Percentiles rank a stretch among this genome's conserved stretches.
These are phyloP conservation scores for Solanum pinnatisectum DNA, from an alignment of 257 asterid species.

Conservation along the genomic window DNA sequence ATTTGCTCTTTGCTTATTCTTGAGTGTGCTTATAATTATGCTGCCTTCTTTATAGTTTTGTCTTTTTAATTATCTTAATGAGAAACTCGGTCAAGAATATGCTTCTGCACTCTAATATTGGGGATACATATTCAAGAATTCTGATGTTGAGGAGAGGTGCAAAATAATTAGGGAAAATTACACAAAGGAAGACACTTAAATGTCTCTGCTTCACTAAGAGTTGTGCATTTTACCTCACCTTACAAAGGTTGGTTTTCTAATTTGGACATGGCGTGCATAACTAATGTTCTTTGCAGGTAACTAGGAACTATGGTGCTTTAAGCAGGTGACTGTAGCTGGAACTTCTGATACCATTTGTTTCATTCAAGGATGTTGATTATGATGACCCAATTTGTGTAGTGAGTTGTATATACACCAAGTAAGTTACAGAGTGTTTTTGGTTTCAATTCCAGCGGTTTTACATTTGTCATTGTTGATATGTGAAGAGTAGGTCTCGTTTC, in stretches of 20 bases:
- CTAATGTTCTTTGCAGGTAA: neutral
- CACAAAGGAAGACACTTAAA: neutral
- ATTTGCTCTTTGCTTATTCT: neutral
- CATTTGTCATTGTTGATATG: neutral
- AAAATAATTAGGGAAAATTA: too few species aligned
- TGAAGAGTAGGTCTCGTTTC: neutral
- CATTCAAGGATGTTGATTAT: neutral
- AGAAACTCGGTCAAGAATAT: neutral
- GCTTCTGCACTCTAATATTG: neutral
- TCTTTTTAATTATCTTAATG: neutral
- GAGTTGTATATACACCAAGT: neutral
- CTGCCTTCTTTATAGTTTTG: neutral
- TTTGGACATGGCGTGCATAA: neutral
- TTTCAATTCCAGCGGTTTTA: neutral
- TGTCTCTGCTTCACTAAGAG: neutral
- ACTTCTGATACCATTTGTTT: neutral
- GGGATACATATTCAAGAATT: too few species aligned
- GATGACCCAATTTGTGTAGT: neutral
- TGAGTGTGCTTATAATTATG: neutral
- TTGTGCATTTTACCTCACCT: neutral
- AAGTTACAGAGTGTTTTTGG: neutral
- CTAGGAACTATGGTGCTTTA: neutral
- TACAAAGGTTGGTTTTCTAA: neutral
- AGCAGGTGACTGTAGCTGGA: neutral
- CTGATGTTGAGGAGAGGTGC: too few species aligned